phyloP scores from a whole-genome alignment of 2,329 filamentous ascomycete species.

The Venturia effusa region DNA sequence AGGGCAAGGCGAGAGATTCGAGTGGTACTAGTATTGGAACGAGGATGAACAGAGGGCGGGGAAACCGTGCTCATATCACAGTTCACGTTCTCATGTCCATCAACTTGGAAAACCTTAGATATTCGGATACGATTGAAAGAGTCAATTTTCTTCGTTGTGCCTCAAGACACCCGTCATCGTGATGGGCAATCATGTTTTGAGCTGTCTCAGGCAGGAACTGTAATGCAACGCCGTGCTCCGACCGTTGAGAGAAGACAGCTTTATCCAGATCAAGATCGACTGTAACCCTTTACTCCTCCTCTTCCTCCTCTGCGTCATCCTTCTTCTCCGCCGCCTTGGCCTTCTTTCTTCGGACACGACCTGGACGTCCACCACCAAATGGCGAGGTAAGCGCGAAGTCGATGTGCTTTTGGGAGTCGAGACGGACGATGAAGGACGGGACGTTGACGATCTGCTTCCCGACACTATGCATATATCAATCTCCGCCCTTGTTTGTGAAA shows the following conservation, averaged over 20 bases:
- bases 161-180: background rate
- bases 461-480: conserved; percentile 45
- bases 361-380: conserved; percentile 92
- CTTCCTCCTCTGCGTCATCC: conserved; percentile 70
- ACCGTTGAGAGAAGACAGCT: background rate
- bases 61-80: background rate
- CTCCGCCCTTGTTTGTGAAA: background rate
- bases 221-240: conserved; percentile 4
- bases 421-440: conserved; percentile 97
- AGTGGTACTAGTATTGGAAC: no score
- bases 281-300: conserved; percentile 54
- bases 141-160: background rate
- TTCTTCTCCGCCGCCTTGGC: conserved; percentile 86
- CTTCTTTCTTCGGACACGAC: conserved; percentile 99
- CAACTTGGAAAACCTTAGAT: background rate
- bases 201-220: background rate
- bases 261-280: background rate
- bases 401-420: conserved; percentile 99
- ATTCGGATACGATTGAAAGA: background rate
- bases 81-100: background rate
- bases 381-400: conserved; percentile 97
- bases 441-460: conserved; percentile 99
- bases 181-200: background rate
- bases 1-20: no score
- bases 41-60: no score